Conservation (phyloP, 345 rosid genomes). For the Eucalyptus caleyi region DNA sequence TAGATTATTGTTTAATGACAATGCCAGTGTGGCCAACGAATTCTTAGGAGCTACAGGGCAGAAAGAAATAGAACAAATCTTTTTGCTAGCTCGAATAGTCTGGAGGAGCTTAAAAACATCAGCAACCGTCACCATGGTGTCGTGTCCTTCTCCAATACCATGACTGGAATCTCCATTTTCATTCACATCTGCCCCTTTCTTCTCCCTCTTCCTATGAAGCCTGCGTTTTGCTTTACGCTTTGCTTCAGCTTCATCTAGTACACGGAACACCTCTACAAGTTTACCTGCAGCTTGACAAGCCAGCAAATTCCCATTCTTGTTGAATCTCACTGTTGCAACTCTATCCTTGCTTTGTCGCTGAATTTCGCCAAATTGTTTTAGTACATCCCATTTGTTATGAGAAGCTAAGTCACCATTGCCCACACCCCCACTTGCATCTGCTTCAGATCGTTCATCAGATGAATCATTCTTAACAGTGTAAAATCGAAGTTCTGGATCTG, state of each 20-base stretch:
- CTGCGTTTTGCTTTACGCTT: constrained; percentile 84
- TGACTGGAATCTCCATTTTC: constrained; percentile 24
- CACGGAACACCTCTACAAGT: constrained; percentile 57
- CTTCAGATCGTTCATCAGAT: constrained; percentile 5
- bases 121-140: constrained; percentile 24
- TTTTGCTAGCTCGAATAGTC: constrained; percentile 64
- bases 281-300: constrained; percentile 95
- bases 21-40: constrained; percentile 55
- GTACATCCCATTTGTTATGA: constrained; percentile 60
- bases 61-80: constrained; percentile 76
- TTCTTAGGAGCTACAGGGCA: constrained; percentile 53
- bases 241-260: constrained; percentile 73
- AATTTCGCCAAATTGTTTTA: constrained; percentile 72
- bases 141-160: constrained; percentile 16
- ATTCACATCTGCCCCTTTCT: constrained; percentile 43
- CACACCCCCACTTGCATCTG: constrained; percentile 10
- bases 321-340: constrained; percentile 68
- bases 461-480: constrained; percentile 45
- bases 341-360: constrained; percentile 84
- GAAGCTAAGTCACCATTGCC: constrained; percentile 20
- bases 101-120: constrained; percentile 83
- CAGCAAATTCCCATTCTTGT: constrained; percentile 57
- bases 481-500: constrained; percentile 77
- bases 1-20: constrained; percentile 81
- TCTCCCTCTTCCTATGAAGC: constrained; percentile 78